These are phyloP conservation scores for Coemansia sp. DNA, from an alignment of 192 early-diverging fungal genomes.

Conservation along the genomic window DNA sequence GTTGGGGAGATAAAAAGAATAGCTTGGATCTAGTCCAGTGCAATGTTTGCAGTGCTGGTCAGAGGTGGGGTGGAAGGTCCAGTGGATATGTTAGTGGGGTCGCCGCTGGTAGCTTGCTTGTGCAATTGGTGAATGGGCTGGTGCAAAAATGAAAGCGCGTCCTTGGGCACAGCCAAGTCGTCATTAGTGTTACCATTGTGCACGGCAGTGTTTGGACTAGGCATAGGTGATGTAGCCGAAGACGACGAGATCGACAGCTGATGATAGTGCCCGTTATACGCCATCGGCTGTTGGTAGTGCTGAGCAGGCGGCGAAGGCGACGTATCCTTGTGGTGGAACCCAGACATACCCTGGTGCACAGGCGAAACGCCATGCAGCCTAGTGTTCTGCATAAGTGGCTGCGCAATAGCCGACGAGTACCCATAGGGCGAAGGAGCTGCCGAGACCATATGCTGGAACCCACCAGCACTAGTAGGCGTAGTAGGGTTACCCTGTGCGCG, in stretches of 20 bases:
- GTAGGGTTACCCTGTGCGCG: conserved; percentile 59
- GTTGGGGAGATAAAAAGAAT: too few relatives aligned
- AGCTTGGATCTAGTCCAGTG: conserved; percentile 23
- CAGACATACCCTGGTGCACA: conserved; percentile 19
- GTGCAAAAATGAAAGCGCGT: conserved; percentile 56
- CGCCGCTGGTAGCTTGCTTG: conserved; percentile 37
- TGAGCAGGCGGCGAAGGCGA: conserved; percentile 44
- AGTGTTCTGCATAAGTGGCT: conserved; percentile 14
- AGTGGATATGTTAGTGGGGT: conserved; percentile 13
- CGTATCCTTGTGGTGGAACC: conserved; percentile 19
- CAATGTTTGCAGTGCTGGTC: conserved; percentile 30
- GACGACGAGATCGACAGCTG: conserved; percentile 45
- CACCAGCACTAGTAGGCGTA: conserved; percentile 1
- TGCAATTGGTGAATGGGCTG: conserved; percentile 55
- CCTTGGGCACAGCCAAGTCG: conserved; percentile 31
- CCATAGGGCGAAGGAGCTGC: conserved; percentile 32
- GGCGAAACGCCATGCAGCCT: conserved; percentile 27
- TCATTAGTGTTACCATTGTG: background rate
- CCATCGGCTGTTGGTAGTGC: conserved; percentile 17
- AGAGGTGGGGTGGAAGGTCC: conserved; percentile 40
- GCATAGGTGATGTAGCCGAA: conserved; percentile 39
- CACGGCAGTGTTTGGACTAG: conserved; percentile 36
- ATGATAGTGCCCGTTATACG: conserved; percentile 4
- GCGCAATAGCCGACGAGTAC: conserved; percentile 24
- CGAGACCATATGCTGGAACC: conserved; percentile 15